phyloP scores from a whole-genome alignment of 768 basidiomycete genomes.

The Suillus alpinus region DNA sequence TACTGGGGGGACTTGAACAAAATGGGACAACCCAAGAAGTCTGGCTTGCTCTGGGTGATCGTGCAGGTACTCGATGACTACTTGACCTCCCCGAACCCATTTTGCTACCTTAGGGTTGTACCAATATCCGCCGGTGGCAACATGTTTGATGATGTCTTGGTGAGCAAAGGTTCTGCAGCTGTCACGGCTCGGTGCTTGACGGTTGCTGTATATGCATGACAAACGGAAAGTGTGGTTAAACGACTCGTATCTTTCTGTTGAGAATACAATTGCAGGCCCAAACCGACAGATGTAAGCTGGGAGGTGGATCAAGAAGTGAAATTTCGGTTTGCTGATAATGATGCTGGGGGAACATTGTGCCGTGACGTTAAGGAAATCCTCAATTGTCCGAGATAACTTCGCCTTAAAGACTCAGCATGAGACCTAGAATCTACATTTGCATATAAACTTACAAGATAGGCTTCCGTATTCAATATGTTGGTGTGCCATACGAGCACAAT shows the following conservation, averaged over 20 bases:
- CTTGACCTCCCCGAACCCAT: too few species aligned
- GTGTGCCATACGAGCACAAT: conserved; percentile 27
- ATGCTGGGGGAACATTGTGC: conserved; percentile 18
- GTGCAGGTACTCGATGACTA: too few species aligned
- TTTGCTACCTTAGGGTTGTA: too few species aligned
- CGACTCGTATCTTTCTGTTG: conserved; percentile 39
- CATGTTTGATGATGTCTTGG: conserved; percentile 14
- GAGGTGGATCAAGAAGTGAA: conserved; percentile 25
- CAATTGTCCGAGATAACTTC: conserved; percentile 13
- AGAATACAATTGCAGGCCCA: conserved; percentile 31
- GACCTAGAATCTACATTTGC: too few species aligned
- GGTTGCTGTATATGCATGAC: conserved; percentile 35
- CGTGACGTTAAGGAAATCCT: conserved; percentile 11
- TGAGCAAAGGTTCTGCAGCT: conserved; percentile 22
- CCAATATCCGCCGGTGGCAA: conserved; percentile 14
- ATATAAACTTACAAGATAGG: too few species aligned
- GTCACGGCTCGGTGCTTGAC: conserved; percentile 35
- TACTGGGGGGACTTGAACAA: too few species aligned
- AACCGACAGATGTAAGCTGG: conserved; percentile 24
- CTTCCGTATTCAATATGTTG: too few species aligned
- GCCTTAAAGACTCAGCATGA: background rate
- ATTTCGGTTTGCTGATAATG: conserved; percentile 22
- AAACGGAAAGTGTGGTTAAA: conserved; percentile 38
- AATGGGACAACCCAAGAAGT: too few species aligned
- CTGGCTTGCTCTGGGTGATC: too few species aligned